Base-by-base conservation (phyloP, 2,329 filamentous ascomycete genomes). In the Talaromyces pinophilus region DNA sequence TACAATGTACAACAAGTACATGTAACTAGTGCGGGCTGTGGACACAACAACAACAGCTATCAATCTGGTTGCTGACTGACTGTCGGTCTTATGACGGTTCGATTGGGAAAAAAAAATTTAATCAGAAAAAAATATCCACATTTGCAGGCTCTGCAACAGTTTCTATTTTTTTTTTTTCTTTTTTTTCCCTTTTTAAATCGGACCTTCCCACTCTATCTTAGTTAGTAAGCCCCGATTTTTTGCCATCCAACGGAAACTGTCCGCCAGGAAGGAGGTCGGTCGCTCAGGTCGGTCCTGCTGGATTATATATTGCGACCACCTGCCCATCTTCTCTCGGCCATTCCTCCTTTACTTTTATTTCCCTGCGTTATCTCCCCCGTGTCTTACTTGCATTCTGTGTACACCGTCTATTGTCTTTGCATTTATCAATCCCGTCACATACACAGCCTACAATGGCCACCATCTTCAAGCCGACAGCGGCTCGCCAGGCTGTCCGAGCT, bases 401-500 rank as follows among this genome's bases (percentile, higher is more conserved):
- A 17, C 10, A 28, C 57, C 19, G 13, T 54, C 50, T 54, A 5
- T 33, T 54, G 28, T 33, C 28, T 11, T 54, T 33, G 50, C 40
- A 50, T 59, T 40, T 54, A 25, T 2, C 28, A 35, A 17, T 61
- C 64, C 15, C 28, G 25, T 64, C 25, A 10, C 42, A 38, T 42
- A 44, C 35, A 59, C 61, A 55, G 33, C 42, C 30, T 57, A 57
- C 33, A 61, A 66, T 59, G 59, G 65, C 63, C 66, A 63, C 59
- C 55, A 77, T 78, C 73, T 73, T 77, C 71, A 74, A 69, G 42
- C 70, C 72, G 33, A 54, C 71, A 55, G 62, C 74, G 64, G 60
- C 72, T 64, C 72, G 74, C 50, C 72, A 72, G 63, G 71, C 72
- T 66, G 38, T 71, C 40, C 75, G 70, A 64, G 71, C 71, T 33